Percentiles rank a stretch among this genome's conserved stretches.
Evolutionary conservation across 2,329 filamentous ascomycete species (phyloP).

Genomic region (Penicillium glabrum): DNA sequence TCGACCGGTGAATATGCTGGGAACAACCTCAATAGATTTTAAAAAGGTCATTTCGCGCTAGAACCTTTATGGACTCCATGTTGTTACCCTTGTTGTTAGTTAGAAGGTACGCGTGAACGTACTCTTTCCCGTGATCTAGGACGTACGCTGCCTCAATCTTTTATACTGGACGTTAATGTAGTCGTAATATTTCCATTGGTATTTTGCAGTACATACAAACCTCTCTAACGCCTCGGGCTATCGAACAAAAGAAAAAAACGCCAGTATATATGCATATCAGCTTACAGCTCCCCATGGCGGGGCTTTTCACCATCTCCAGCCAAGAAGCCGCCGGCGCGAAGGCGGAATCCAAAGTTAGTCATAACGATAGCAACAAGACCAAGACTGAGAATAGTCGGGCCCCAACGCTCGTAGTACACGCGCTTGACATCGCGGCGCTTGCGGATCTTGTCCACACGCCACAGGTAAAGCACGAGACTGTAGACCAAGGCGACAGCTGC

Average conservation of each 20-base stretch:
- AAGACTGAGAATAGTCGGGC: constrained; percentile 73
- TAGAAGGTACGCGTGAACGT: too few species aligned
- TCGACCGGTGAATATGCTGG: too few species aligned
- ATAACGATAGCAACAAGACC: constrained; percentile 72
- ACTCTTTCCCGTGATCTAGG: too few species aligned
- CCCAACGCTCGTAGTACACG: constrained; percentile 82
- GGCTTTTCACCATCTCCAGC: not conserved
- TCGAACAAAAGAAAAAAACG: not conserved
- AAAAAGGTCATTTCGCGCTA: too few species aligned
- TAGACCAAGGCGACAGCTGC: constrained; percentile 79
- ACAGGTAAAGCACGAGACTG: constrained; percentile 79
- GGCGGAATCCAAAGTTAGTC: constrained; percentile 77
- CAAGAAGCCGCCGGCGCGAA: constrained; percentile 52
- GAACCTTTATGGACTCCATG: too few species aligned
- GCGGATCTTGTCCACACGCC: constrained; percentile 82
- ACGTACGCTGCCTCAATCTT: too few species aligned
- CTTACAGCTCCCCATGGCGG: constrained; percentile 2
- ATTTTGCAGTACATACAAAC: not conserved
- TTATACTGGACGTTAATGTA: not conserved
- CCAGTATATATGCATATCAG: not conserved
- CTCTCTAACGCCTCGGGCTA: not conserved
- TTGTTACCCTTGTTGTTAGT: too few species aligned
- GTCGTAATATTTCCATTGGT: not conserved
- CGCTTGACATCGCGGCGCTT: constrained; percentile 74
- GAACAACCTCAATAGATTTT: too few species aligned